Evolutionary conservation across 208 protist species (phyloP).

Genomic region (Leptomonas seymouri): DNA sequence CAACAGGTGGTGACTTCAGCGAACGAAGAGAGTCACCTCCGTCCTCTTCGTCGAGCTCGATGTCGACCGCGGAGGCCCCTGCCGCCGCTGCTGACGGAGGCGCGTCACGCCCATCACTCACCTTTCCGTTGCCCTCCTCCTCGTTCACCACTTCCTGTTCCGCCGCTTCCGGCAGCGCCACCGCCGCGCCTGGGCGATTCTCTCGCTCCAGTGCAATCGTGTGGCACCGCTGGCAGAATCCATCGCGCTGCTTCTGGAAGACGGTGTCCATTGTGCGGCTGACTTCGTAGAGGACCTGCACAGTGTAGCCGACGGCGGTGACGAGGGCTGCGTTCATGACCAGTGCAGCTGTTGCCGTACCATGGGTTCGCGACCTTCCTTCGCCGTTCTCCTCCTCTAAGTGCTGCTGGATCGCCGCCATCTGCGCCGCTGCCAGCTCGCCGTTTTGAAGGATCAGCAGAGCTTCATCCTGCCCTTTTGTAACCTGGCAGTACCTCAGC

Average conservation of each 20-base stretch:
- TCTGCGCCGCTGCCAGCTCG: conserved; percentile 15
- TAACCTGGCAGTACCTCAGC: conserved; percentile 24
- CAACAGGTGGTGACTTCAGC: neutral
- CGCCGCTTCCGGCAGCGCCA: neutral
- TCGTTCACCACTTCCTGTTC: neutral
- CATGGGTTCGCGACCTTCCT: neutral
- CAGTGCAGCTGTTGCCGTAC: neutral
- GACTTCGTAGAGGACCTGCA: conserved; percentile 31
- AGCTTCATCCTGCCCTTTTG: conserved; percentile 13
- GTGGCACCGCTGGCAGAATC: conserved; percentile 29
- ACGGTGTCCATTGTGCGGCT: conserved; percentile 30
- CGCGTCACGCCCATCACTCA: neutral
- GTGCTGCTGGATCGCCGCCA: conserved; percentile 15
- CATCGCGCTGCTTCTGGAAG: conserved; percentile 31
- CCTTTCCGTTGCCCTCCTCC: neutral
- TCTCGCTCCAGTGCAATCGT: conserved; percentile 35
- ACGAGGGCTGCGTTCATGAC: neutral
- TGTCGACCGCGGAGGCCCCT: no score
- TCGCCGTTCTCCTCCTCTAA: neutral
- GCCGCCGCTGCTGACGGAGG: neutral
- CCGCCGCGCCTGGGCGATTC: neutral
- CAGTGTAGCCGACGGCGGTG: conserved; percentile 29
- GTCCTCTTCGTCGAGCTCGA: neutral
- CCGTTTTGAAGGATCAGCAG: conserved; percentile 20
- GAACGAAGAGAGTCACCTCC: neutral